A percentile compares a stretch with the other conserved stretches of the same genome.
Evolutionary conservation across 768 basidiomycete genomes (phyloP).

Genomic region (Trichaptum fuscoviolaceum): DNA sequence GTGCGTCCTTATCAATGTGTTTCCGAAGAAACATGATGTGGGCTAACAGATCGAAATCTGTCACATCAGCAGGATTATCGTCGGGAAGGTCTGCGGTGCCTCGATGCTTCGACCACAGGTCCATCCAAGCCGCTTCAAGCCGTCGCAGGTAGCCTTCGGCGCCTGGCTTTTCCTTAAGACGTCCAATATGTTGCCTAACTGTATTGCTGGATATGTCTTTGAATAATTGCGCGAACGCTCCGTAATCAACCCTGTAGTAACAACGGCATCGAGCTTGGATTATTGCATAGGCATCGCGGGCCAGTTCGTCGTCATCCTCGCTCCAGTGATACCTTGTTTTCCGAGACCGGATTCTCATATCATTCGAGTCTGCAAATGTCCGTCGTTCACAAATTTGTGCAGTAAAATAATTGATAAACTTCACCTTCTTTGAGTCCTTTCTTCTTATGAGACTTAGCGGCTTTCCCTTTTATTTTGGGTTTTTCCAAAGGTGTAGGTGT

Average conservation of each 20-base stretch:
- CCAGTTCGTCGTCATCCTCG: constrained; percentile 81
- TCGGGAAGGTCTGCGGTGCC: constrained; percentile 69
- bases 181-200: constrained; percentile 61
- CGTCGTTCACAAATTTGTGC: neutral
- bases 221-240: constrained; percentile 73
- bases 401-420: neutral
- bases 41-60: constrained; percentile 73
- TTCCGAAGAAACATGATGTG: constrained; percentile 78
- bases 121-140: constrained; percentile 77
- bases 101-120: constrained; percentile 67
- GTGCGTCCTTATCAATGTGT: constrained; percentile 77
- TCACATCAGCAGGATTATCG: constrained; percentile 56
- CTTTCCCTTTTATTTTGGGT: neutral
- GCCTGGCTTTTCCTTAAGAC: constrained; percentile 55
- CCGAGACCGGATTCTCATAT: neutral
- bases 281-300: constrained; percentile 78
- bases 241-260: constrained; percentile 58
- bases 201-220: constrained; percentile 68
- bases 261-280: constrained; percentile 72
- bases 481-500: neutral
- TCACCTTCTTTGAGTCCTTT: neutral
- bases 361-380: neutral
- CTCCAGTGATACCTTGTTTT: constrained; percentile 68
- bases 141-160: constrained; percentile 73
- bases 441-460: neutral